Conservation (phyloP, 148 eudicot species). For the Talinum fruticosum region DNA sequence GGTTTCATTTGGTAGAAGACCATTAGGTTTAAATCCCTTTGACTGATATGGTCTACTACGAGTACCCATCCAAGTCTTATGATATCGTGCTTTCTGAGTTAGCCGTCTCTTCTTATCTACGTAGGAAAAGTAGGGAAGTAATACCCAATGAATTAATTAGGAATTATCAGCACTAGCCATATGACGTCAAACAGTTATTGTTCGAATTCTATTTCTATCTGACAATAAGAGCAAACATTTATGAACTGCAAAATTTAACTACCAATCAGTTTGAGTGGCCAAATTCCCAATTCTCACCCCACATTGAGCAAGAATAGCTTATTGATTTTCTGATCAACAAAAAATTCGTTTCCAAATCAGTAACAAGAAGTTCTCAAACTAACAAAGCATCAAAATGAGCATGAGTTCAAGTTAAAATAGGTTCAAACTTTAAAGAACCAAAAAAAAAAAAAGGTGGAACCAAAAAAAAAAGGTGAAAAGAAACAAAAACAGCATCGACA, state of each 20-base stretch:
- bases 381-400: background rate
- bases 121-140: background rate
- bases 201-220: background rate
- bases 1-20: constrained; percentile 53
- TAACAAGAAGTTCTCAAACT: background rate
- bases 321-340: background rate
- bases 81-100: background rate
- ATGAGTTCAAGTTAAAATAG: background rate
- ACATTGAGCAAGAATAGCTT: constrained; percentile 1
- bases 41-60: constrained; percentile 14
- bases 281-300: background rate
- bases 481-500: background rate
- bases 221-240: background rate
- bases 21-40: constrained; percentile 51
- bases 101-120: constrained; percentile 10
- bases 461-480: background rate
- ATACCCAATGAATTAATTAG: background rate
- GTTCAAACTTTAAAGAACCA: background rate
- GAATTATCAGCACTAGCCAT: background rate
- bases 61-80: constrained; percentile 25
- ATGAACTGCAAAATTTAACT: background rate
- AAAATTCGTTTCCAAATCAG: background rate
- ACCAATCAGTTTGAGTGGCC: background rate
- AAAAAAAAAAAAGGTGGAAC: background rate
- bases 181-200: background rate